Percentiles rank a stretch among this genome's conserved stretches.
Conservation (phyloP, 2,329 filamentous ascomycete genomes). For the Acrodontium crateriforme region DNA sequence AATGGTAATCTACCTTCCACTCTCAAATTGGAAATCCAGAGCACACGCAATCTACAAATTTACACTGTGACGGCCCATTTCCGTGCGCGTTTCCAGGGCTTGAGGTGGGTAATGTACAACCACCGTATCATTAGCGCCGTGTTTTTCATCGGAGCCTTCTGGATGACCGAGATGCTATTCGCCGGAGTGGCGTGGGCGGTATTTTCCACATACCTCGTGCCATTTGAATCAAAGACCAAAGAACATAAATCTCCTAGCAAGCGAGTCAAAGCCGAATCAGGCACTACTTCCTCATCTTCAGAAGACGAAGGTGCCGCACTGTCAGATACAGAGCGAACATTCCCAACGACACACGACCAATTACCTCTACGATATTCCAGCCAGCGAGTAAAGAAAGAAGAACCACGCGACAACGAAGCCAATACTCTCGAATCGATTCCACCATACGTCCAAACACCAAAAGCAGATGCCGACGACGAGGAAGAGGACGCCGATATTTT, state of each 20-base stretch:
- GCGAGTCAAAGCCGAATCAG: constrained; percentile 13
- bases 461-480: constrained; percentile 28
- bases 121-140: constrained; percentile 58
- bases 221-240: constrained; percentile 1
- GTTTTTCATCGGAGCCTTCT: constrained; percentile 58
- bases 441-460: constrained; percentile 6
- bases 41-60: constrained; percentile 55
- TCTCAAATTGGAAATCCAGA: constrained; percentile 54
- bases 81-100: constrained; percentile 58
- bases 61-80: constrained; percentile 58
- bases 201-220: constrained; percentile 31
- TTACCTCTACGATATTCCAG: constrained; percentile 24
- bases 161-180: constrained; percentile 58
- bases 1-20: constrained; percentile 38
- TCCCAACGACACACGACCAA: constrained; percentile 34
- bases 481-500: constrained; percentile 32
- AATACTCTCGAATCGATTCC: constrained; percentile 7
- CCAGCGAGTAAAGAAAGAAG: constrained; percentile 17
- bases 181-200: constrained; percentile 51
- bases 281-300: no score
- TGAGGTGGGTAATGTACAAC: constrained; percentile 77
- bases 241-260: constrained; percentile 8
- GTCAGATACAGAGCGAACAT: constrained; percentile 35
- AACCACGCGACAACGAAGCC: constrained; percentile 12
- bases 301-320: constrained; percentile 16